These are phyloP conservation scores for Solanum ossicruentum DNA, from an alignment of 257 asterid genomes.

Conservation along the genomic window DNA sequence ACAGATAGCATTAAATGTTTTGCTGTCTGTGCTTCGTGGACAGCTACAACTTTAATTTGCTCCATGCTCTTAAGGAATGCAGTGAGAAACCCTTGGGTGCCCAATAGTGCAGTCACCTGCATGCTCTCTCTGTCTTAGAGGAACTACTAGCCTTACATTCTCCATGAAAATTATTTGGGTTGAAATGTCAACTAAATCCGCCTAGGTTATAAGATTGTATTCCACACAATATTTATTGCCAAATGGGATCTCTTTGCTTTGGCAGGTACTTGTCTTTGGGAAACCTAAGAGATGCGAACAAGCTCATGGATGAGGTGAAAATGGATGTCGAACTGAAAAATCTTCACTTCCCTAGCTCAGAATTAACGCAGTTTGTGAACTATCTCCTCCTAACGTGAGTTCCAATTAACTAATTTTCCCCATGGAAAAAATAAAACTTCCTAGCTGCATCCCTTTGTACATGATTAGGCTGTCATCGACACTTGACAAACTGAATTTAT, in stretches of 20 bases:
- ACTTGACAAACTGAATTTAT: not conserved
- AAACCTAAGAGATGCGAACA: slow-evolving; percentile 90
- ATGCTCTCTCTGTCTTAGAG: not conserved
- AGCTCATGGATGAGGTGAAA: slow-evolving; percentile 65
- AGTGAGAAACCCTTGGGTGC: not conserved
- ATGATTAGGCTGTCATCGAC: not conserved
- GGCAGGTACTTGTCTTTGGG: slow-evolving; percentile 80
- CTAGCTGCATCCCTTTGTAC: not conserved
- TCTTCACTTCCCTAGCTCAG: slow-evolving; percentile 62
- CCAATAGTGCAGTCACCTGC: not conserved
- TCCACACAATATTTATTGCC: not conserved
- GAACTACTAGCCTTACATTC: not conserved
- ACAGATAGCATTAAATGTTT: not conserved
- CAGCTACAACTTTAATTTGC: not conserved
- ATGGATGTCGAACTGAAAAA: slow-evolving; percentile 52
- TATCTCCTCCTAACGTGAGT: slow-evolving; percentile 81
- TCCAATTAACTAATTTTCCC: not conserved
- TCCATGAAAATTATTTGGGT: not conserved
- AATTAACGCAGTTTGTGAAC: slow-evolving; percentile 56
- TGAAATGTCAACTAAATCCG: not conserved
- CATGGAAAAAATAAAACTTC: not conserved
- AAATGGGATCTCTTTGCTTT: not conserved
- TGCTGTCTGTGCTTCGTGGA: not conserved
- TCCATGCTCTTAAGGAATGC: not conserved
- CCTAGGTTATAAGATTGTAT: not conserved